These are phyloP conservation scores for Nakaseomyces kungkrabaensis DNA, from an alignment of 1,139 yeast genomes.

Conservation along the genomic window DNA sequence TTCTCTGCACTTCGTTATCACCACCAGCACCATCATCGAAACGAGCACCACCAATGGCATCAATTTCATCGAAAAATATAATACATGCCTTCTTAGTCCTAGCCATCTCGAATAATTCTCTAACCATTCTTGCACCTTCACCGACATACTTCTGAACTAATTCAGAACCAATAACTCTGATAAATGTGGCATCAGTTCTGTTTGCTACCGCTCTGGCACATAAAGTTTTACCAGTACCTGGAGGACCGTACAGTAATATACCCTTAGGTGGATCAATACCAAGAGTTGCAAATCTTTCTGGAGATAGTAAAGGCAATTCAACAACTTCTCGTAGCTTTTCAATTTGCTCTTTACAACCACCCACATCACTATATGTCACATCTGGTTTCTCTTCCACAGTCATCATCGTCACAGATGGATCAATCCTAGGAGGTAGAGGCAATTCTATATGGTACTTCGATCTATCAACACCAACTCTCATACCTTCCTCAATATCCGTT, in stretches of 20 bases:
- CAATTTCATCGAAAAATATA: slow-evolving; percentile 87
- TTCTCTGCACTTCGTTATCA: slow-evolving; percentile 96
- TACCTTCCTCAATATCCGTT: slow-evolving; percentile 97
- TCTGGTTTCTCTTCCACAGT: slow-evolving; percentile 98
- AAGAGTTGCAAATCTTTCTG: slow-evolving; percentile 89
- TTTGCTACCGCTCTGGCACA: slow-evolving; percentile 99
- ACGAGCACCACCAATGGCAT: slow-evolving; percentile 98
- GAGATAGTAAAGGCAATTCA: slow-evolving; percentile 85
- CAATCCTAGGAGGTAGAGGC: slow-evolving; percentile 95
- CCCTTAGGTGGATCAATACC: slow-evolving; percentile 99
- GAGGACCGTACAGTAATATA: slow-evolving; percentile 90
- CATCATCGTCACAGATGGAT: slow-evolving; percentile 99
- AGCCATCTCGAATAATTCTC: slow-evolving; percentile 97
- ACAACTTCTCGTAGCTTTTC: slow-evolving; percentile 96
- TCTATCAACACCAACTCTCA: slow-evolving; percentile 98
- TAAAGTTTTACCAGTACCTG: slow-evolving; percentile 95
- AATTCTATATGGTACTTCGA: slow-evolving; percentile 92
- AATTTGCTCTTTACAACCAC: slow-evolving; percentile 96
- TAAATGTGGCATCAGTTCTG: slow-evolving; percentile 96
- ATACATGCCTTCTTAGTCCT: slow-evolving; percentile 96
- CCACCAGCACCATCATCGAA: slow-evolving; percentile 99
- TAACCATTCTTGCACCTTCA: slow-evolving; percentile 98
- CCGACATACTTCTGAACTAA: slow-evolving; percentile 97
- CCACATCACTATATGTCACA: slow-evolving; percentile 83
- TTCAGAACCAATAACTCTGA: slow-evolving; percentile 95